A percentile compares a stretch with the other conserved stretches of the same genome.
Conservation (phyloP, 2,329 filamentous ascomycete species). For the Cordyceps militaris region DNA sequence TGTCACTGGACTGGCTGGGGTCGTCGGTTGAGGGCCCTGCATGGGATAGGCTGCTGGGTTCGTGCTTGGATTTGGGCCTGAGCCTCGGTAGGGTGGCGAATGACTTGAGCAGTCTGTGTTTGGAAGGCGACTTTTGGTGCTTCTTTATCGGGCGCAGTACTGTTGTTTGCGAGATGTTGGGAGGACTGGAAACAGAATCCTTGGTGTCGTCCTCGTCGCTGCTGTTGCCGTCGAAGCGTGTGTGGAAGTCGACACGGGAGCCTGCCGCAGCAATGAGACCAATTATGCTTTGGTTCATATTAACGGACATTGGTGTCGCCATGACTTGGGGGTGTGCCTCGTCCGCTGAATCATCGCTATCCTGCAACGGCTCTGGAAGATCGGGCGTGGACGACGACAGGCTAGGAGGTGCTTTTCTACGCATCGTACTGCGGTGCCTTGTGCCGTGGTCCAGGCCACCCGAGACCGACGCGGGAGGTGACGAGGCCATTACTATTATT, state of each 20-base stretch:
- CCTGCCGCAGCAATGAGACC: constrained; percentile 86
- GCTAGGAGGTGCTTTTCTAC: constrained; percentile 32
- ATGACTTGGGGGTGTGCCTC: constrained; percentile 37
- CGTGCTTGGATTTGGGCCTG: constrained; percentile 35
- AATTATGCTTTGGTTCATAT: constrained; percentile 93
- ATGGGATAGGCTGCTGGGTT: constrained; percentile 33
- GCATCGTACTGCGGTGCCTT: constrained; percentile 37
- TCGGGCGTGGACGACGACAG: constrained; percentile 33
- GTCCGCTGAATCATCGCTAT: constrained; percentile 42
- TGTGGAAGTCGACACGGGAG: constrained; percentile 73
- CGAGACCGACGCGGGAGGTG: constrained; percentile 15
- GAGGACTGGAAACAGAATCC: constrained; percentile 38
- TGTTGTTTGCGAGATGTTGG: constrained; percentile 35
- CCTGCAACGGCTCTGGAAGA: constrained; percentile 47
- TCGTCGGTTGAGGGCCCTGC: constrained; percentile 25
- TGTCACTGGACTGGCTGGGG: constrained; percentile 21
- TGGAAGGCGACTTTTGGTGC: constrained; percentile 56
- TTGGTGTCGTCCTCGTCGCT: constrained; percentile 69
- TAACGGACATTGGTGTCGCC: constrained; percentile 47
- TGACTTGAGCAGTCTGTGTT: constrained; percentile 58
- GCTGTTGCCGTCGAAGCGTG: constrained; percentile 69
- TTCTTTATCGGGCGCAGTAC: constrained; percentile 31
- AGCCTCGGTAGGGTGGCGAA: constrained; percentile 52
- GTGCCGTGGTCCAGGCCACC: constrained; percentile 28
- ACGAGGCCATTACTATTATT: constrained; percentile 8